These are phyloP conservation scores for Xylaria telfairii DNA, from an alignment of 495 filamentous ascomycete species.

Conservation along the genomic window DNA sequence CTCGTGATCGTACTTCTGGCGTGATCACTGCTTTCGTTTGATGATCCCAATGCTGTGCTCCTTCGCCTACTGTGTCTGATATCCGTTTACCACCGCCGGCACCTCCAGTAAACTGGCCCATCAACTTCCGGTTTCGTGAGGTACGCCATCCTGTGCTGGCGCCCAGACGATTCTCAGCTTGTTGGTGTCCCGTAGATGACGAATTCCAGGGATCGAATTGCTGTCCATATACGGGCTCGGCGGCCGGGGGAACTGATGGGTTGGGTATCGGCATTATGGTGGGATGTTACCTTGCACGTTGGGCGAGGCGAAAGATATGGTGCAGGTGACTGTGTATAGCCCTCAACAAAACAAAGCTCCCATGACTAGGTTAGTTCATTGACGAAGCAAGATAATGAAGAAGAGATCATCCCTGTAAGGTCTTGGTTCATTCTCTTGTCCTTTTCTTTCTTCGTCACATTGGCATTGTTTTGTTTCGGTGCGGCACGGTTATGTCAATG, in stretches of 20 bases:
- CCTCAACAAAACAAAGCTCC: slow-evolving; percentile 8
- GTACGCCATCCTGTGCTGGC: slow-evolving; percentile 73
- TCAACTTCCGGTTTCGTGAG: slow-evolving; percentile 69
- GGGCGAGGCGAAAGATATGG: slow-evolving; percentile 1
- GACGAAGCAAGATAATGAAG: background rate
- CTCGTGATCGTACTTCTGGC: slow-evolving; percentile 49
- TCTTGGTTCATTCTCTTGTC: background rate
- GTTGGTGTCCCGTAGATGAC: slow-evolving; percentile 80
- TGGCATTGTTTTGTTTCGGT: slow-evolving; percentile 15
- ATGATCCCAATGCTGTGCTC: slow-evolving; percentile 54
- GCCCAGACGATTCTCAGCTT: slow-evolving; percentile 65
- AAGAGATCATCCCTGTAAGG: background rate
- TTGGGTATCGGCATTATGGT: slow-evolving; percentile 37
- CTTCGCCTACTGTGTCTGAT: slow-evolving; percentile 64
- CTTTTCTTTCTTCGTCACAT: background rate
- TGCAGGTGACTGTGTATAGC: background rate
- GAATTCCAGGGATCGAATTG: slow-evolving; percentile 85
- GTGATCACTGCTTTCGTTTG: slow-evolving; percentile 51
- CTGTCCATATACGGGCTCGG: slow-evolving; percentile 53
- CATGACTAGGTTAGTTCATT: slow-evolving; percentile 12
- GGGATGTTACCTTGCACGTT: background rate
- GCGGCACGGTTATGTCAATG: background rate
- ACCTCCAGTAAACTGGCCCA: slow-evolving; percentile 67
- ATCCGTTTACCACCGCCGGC: slow-evolving; percentile 57
- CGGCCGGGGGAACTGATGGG: slow-evolving; percentile 45